Evolutionary conservation across 73 alveolate genomes (phyloP).

Genomic region (Breviolum minutum): DNA sequence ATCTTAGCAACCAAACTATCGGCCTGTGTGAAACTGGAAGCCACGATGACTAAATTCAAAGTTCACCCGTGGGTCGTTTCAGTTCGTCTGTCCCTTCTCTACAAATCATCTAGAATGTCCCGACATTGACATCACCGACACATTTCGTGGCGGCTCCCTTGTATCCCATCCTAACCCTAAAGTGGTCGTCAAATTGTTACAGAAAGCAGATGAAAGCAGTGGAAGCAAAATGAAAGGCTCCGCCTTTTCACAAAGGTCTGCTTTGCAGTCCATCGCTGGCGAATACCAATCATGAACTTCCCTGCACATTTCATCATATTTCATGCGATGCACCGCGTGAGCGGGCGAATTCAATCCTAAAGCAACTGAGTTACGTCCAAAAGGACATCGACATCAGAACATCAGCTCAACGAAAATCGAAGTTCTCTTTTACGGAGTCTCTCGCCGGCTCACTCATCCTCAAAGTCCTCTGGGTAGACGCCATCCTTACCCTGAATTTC

Average conservation of each 20-base stretch:
- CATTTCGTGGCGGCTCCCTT: not conserved
- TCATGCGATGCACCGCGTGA: not conserved
- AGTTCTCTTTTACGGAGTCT: not conserved
- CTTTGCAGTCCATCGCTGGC: constrained; percentile 7
- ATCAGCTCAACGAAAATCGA: no score
- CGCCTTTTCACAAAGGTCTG: not conserved
- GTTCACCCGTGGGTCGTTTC: not conserved
- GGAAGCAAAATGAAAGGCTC: not conserved
- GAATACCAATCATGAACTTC: not conserved
- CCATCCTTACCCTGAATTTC: constrained; percentile 5
- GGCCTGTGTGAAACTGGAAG: not conserved
- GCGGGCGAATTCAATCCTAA: not conserved
- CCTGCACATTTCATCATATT: no score
- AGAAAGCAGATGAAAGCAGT: not conserved
- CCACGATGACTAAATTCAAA: not conserved
- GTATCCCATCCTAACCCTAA: not conserved
- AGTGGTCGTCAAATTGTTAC: not conserved
- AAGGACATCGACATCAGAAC: not conserved
- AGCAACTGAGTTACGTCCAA: not conserved
- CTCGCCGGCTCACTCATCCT: constrained; percentile 25
- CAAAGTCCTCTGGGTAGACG: constrained; percentile 84
- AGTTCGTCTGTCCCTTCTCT: no score
- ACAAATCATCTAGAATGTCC: not conserved
- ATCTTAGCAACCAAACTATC: not conserved
- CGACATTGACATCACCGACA: not conserved